Percentiles rank a stretch among this genome's conserved stretches.
phyloP scores from a whole-genome alignment of 2,329 filamentous ascomycete genomes.

The Claviceps arundinis region DNA sequence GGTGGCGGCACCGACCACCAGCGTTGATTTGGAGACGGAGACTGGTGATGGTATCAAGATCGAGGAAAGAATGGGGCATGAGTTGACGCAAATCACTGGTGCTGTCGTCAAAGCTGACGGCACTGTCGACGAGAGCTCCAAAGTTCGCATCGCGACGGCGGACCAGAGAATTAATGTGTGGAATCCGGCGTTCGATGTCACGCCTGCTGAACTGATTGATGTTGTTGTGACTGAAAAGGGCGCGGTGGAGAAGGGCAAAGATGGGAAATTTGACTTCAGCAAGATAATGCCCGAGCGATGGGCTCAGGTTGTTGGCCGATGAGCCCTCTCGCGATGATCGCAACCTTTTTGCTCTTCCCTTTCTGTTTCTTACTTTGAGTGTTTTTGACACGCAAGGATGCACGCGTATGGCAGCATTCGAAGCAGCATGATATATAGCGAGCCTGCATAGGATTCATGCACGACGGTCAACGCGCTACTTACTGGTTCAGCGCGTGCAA shows the following conservation, averaged over 20 bases:
- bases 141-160: slow-evolving; percentile 67
- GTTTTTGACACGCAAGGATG: too few species aligned
- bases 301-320: slow-evolving; percentile 18
- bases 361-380: neutral
- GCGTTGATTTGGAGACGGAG: slow-evolving; percentile 72
- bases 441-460: neutral
- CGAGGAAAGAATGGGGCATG: slow-evolving; percentile 68
- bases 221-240: slow-evolving; percentile 89
- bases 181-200: slow-evolving; percentile 97
- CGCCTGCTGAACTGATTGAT: slow-evolving; percentile 77
- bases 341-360: neutral
- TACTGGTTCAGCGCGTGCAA: slow-evolving; percentile 34
- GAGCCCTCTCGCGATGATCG: neutral
- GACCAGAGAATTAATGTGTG: slow-evolving; percentile 70
- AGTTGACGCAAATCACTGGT: slow-evolving; percentile 76
- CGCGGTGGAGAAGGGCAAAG: slow-evolving; percentile 61
- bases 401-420: too few species aligned
- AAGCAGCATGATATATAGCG: neutral
- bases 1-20: slow-evolving; percentile 87
- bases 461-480: slow-evolving; percentile 8
- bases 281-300: slow-evolving; percentile 43
- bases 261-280: slow-evolving; percentile 56
- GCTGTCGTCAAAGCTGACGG: slow-evolving; percentile 54
- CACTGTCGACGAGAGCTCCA: slow-evolving; percentile 46
- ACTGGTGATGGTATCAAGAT: slow-evolving; percentile 75